Conservation (phyloP, 1,139 yeast species). For the Debaryomyces nepalensis region DNA sequence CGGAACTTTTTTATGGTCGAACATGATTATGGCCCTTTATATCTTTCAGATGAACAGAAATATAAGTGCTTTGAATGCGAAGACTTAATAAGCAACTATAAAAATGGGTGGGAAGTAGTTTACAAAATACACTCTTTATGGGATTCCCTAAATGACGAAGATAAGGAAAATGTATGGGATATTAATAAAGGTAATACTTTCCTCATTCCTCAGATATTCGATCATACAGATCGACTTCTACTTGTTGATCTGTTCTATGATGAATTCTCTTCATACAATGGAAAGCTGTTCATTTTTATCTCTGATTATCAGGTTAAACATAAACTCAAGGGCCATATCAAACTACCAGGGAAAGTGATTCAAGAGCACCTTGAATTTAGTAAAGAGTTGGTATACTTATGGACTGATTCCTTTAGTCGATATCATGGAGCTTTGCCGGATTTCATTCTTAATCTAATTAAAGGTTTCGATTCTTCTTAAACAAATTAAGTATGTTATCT, state of each 20-base stretch:
- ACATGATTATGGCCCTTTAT: constrained; percentile 30
- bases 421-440: constrained; percentile 19
- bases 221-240: constrained; percentile 16
- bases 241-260: constrained; percentile 27
- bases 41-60: constrained; percentile 18
- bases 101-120: constrained; percentile 30
- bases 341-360: constrained; percentile 19
- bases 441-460: constrained; percentile 12
- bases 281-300: constrained; percentile 18
- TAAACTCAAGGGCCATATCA: constrained; percentile 25
- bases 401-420: constrained; percentile 26
- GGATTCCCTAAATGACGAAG: constrained; percentile 17
- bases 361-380: constrained; percentile 21
- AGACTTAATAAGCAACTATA: constrained; percentile 19
- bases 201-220: constrained; percentile 31
- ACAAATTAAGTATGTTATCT: too few species aligned
- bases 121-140: constrained; percentile 21
- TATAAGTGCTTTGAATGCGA: constrained; percentile 21
- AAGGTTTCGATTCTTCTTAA: constrained; percentile 12
- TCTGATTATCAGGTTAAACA: constrained; percentile 24
- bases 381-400: constrained; percentile 25
- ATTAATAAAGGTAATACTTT: constrained; percentile 19
- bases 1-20: constrained; percentile 30
- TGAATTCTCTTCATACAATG: constrained; percentile 19
- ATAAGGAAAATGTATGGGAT: constrained; percentile 25